Percentiles rank a stretch among this genome's conserved stretches.
Evolutionary conservation across 306 rosid genomes (phyloP).

Genomic region (Argentina anserina): DNA sequence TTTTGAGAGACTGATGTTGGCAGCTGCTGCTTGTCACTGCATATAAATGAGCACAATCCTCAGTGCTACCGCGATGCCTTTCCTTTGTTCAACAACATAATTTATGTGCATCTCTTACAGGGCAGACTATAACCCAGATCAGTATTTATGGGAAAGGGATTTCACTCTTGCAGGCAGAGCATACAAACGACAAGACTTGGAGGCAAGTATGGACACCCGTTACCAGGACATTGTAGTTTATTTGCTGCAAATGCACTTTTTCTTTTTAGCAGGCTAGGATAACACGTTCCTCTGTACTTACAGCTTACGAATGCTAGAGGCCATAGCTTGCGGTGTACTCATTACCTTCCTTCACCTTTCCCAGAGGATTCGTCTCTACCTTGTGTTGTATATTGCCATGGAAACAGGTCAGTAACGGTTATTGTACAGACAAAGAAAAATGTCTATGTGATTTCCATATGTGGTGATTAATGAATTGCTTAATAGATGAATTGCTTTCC

Average conservation of each 20-base stretch:
- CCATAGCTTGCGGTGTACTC: constrained; percentile 76
- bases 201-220: constrained; percentile 85
- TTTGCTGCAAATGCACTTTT: constrained; percentile 17
- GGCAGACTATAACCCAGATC: constrained; percentile 93
- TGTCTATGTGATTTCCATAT: constrained; percentile 10
- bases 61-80: not conserved
- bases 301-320: constrained; percentile 91
- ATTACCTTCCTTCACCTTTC: constrained; percentile 77
- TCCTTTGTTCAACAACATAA: not conserved
- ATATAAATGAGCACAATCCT: not conserved
- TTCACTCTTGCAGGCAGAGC: constrained; percentile 80
- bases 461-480: constrained; percentile 1
- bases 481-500: constrained; percentile 7
- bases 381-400: constrained; percentile 96
- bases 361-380: constrained; percentile 80
- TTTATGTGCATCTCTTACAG: constrained; percentile 43
- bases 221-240: constrained; percentile 22
- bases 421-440: constrained; percentile 12
- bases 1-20: not conserved
- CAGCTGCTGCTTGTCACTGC: not conserved
- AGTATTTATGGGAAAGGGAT: constrained; percentile 89
- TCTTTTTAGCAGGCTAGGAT: constrained; percentile 27
- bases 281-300: constrained; percentile 27
- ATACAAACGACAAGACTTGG: constrained; percentile 87
- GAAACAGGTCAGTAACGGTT: constrained; percentile 66